A percentile compares a stretch with the other conserved stretches of the same genome.
These are phyloP conservation scores for Sisymbrium irio DNA, from an alignment of 345 rosid species.

Conservation along the genomic window DNA sequence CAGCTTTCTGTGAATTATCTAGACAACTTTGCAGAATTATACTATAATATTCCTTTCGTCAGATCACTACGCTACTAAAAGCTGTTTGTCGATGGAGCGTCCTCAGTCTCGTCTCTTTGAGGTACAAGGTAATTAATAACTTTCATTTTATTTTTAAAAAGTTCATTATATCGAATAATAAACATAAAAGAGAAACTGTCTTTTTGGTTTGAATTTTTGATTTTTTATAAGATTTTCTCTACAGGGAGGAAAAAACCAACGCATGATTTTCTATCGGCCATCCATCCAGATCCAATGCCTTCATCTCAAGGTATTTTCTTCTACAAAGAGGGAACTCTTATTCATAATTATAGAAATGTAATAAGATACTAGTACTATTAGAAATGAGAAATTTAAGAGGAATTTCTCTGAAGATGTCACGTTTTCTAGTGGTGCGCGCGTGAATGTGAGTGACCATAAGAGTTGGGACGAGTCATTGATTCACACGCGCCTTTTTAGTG, in stretches of 20 bases:
- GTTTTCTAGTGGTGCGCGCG: conserved; percentile 38
- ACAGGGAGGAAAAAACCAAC: conserved; percentile 70
- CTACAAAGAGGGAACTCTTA: background rate
- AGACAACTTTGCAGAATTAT: no score
- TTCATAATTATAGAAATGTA: background rate
- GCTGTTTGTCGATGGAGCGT: conserved; percentile 56
- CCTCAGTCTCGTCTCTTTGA: conserved; percentile 62
- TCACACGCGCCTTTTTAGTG: conserved; percentile 9
- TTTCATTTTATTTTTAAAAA: background rate
- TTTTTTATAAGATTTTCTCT: conserved; percentile 23
- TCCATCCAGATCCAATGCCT: conserved; percentile 65
- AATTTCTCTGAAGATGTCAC: conserved; percentile 18
- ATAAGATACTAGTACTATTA: background rate
- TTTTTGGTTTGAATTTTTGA: background rate
- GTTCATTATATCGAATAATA: no score
- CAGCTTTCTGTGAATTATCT: no score
- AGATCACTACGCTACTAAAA: no score
- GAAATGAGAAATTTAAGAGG: background rate
- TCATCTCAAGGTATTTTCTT: conserved; percentile 61
- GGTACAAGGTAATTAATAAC: conserved; percentile 48
- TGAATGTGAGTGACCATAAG: conserved; percentile 39
- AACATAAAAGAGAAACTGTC: background rate
- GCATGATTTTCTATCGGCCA: conserved; percentile 76
- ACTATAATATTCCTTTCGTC: no score
- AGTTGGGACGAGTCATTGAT: conserved; percentile 11